phyloP scores from a whole-genome alignment of 495 filamentous ascomycete genomes.

The Pyrenula massariospora region DNA sequence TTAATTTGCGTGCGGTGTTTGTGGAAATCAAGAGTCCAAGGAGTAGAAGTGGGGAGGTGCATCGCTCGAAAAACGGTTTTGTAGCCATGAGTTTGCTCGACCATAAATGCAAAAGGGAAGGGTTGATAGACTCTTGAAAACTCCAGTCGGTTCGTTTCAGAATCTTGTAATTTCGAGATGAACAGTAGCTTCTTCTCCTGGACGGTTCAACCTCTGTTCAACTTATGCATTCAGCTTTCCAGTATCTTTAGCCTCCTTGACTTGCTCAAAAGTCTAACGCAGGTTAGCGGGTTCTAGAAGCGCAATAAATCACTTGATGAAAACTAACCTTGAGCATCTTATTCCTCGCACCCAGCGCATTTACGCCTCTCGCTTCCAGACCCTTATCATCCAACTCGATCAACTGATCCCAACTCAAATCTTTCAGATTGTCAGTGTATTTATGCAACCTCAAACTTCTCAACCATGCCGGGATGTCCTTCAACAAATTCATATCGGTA shows the following conservation, averaged over 20 bases:
- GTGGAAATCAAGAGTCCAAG: no score
- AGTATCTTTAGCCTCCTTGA: slow-evolving; percentile 64
- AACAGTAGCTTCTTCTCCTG: no score
- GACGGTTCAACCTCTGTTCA: no score
- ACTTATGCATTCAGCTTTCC: no score
- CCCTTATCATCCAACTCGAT: slow-evolving; percentile 88
- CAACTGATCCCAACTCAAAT: slow-evolving; percentile 91
- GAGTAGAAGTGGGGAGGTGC: no score
- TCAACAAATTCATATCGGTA: slow-evolving; percentile 78
- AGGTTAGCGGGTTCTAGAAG: background rate
- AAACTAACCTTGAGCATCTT: slow-evolving; percentile 89
- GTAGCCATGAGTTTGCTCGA: no score
- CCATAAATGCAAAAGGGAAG: no score
- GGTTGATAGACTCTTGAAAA: no score
- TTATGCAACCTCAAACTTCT: slow-evolving; percentile 92
- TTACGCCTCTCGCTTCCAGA: slow-evolving; percentile 86
- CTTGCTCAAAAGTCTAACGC: slow-evolving; percentile 77
- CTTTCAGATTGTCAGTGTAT: slow-evolving; percentile 96
- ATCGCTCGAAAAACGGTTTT: no score
- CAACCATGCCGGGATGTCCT: slow-evolving; percentile 94
- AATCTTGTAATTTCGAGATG: no score
- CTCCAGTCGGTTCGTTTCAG: no score
- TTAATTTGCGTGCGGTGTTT: no score
- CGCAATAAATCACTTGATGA: background rate
- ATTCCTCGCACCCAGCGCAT: slow-evolving; percentile 84